Evolutionary conservation across 495 filamentous ascomycete species (phyloP), one percentile per base, ranked within the genome.

Genomic region (Xylaria curta): DNA sequence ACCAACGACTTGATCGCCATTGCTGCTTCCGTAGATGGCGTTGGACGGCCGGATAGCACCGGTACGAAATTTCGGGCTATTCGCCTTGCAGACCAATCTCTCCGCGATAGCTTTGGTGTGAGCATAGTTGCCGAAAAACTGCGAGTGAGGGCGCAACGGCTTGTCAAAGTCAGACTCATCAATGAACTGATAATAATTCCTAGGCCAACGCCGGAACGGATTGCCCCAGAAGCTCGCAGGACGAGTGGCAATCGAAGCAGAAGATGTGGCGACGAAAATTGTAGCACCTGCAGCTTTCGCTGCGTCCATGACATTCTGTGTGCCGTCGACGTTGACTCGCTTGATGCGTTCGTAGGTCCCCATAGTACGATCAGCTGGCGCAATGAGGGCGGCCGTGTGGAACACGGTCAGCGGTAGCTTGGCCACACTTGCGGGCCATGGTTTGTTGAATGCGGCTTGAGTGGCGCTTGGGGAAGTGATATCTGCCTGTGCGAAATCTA

Each of bases 261-360:
- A 89, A 1, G 87, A 87, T 4, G 89, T 91, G 70, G 86, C 86
- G 19, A 92, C 77, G 68, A 92, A 89, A 51, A 86, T 85, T 64
- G 82, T 78, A 26, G 86, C 87, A 24, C 84, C 85, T 36, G 78
- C 79, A 36, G 76, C 73, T 70, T 83, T 82, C 26, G 89, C 83
- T 3, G 84, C 85, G 24, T 82, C 78, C 21, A 92, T 78, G 60
- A 90, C 85, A 73, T 90, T 88, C 62, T 79, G 80, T 26, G 89
- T 89, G 67, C 89, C 89, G 33, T 85, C 85, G 42, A 90, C 80
- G 79, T 92, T 92, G 66, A 87, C 81, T n/a, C 83, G 79, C 68
- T 77, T 79, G 68, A 84, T 74, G 26, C 80, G 80, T 7, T 82
- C 81, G 62, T 89, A 86, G 38, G 85, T 81, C 15, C 76, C 70